Base-by-base conservation (phyloP, 805 yeast genomes). In the Wickerhamomyces mucosus region DNA sequence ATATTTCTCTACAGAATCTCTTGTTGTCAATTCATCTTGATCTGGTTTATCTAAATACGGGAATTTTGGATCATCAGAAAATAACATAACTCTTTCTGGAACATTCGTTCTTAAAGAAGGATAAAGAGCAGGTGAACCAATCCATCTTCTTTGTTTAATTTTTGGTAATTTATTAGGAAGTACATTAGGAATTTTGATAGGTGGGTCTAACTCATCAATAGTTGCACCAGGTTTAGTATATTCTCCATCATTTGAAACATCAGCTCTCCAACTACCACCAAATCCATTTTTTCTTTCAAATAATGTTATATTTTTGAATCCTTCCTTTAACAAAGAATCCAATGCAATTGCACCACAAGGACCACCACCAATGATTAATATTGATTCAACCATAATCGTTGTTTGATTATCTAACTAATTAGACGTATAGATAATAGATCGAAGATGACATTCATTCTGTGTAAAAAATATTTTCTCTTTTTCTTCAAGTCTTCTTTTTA, bases 291-390 rank as follows among this genome's bases (percentile, higher is more conserved):
- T 46, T 26, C 66, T 39, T 38, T 63, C 69, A 34, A 54, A 61
- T 3, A 63, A 35, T 2, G 50, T 50, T 23, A 63, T 52, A 11
- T 43, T 43, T 4, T 39, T 45, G 31, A 59, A 50, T 4, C 42
- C 35, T 35, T 66, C 69, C 31, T 56, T 46, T 4, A 63, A 39
- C 10, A 67, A 40, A 0, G 58, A 27, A 29, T 66, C 69, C 8
- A 65, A 46, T 0, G 59, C 47, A 28, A 66, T 56, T 16, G 67
- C 60, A 6, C 72, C 73, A 5, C 66, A 58, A 6, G 73, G 69
- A 11, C 73, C 73, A n/a, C 67, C 72, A 5, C 73, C 72, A 21
- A 67, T 62, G 18, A 67, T 53, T 14, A 68, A 72, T 7, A 66
- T 43, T 3, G 52, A 43, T 29, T 45, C 46, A 12, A 45, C 36